Conservation (phyloP, 805 yeast species). For the Lipomyces yamadae region DNA sequence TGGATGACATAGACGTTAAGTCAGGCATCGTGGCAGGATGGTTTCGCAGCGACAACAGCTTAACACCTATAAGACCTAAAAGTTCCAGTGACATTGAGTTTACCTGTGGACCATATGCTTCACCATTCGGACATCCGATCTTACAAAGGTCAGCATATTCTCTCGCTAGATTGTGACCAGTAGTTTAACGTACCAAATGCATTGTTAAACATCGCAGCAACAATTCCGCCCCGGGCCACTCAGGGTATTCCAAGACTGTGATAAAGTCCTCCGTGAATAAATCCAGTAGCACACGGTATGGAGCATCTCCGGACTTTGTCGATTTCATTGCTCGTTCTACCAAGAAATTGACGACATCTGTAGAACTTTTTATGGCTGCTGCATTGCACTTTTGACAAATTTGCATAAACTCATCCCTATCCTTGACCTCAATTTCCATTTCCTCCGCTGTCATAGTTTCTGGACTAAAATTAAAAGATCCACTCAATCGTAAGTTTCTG, state of each 20-base stretch:
- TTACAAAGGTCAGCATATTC: slow-evolving; percentile 5
- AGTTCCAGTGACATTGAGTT: slow-evolving; percentile 63
- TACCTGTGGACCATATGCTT: slow-evolving; percentile 48
- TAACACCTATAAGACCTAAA: slow-evolving; percentile 64
- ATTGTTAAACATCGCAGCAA: slow-evolving; percentile 46
- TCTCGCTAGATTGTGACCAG: neutral
- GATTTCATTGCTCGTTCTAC: slow-evolving; percentile 38
- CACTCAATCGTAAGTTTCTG: neutral
- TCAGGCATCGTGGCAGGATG: slow-evolving; percentile 1
- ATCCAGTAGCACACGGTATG: slow-evolving; percentile 50
- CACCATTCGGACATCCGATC: slow-evolving; percentile 43
- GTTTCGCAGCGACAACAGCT: slow-evolving; percentile 43
- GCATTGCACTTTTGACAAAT: slow-evolving; percentile 25
- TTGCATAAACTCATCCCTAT: slow-evolving; percentile 18
- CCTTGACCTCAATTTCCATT: slow-evolving; percentile 13
- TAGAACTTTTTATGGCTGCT: slow-evolving; percentile 34
- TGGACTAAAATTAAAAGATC: neutral
- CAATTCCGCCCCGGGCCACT: slow-evolving; percentile 65
- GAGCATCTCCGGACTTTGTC: slow-evolving; percentile 36
- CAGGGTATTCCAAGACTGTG: slow-evolving; percentile 56
- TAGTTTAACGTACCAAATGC: slow-evolving; percentile 19
- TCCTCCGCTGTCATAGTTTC: slow-evolving; percentile 22
- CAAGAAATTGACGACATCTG: slow-evolving; percentile 37
- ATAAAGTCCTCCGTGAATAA: slow-evolving; percentile 62
- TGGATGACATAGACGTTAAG: slow-evolving; percentile 2